Conservation (phyloP, 176 grass and related monocot species). For the Puya raimondii region DNA sequence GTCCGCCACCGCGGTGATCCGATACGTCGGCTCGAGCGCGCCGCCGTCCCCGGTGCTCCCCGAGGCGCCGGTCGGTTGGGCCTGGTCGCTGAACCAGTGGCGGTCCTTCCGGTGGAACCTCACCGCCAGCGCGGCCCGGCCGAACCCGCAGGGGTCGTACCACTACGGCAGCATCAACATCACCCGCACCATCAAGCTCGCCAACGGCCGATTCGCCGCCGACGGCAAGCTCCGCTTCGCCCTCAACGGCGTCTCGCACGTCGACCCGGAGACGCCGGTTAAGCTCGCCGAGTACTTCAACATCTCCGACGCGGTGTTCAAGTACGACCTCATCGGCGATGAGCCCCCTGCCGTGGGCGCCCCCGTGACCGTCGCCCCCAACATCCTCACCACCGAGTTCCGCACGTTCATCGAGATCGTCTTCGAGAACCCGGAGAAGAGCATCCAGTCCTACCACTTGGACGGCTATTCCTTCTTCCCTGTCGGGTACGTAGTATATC, state of each 20-base stretch:
- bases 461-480: constrained; percentile 63
- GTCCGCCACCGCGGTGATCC: constrained; percentile 25
- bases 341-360: constrained; percentile 15
- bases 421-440: constrained; percentile 71
- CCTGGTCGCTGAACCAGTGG: constrained; percentile 30
- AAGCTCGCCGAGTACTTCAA: constrained; percentile 91
- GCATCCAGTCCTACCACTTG: constrained; percentile 42
- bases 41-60: constrained; percentile 31
- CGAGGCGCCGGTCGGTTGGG: constrained; percentile 28
- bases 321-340: constrained; percentile 53
- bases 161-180: constrained; percentile 35
- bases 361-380: constrained; percentile 18
- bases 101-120: constrained; percentile 38
- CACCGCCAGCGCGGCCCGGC: constrained; percentile 27
- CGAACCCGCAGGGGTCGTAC: constrained; percentile 30
- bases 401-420: constrained; percentile 59
- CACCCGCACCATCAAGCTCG: constrained; percentile 32
- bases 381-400: constrained; percentile 43
- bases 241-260: constrained; percentile 54
- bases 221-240: constrained; percentile 52
- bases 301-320: constrained; percentile 40
- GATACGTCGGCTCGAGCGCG: constrained; percentile 38
- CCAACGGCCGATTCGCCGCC: constrained; percentile 17
- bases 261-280: constrained; percentile 39
- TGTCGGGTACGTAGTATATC: constrained; percentile 27